Evolutionary conservation across 768 basidiomycete species (phyloP).

Genomic region (Cystofilobasidium bisporidii): DNA sequence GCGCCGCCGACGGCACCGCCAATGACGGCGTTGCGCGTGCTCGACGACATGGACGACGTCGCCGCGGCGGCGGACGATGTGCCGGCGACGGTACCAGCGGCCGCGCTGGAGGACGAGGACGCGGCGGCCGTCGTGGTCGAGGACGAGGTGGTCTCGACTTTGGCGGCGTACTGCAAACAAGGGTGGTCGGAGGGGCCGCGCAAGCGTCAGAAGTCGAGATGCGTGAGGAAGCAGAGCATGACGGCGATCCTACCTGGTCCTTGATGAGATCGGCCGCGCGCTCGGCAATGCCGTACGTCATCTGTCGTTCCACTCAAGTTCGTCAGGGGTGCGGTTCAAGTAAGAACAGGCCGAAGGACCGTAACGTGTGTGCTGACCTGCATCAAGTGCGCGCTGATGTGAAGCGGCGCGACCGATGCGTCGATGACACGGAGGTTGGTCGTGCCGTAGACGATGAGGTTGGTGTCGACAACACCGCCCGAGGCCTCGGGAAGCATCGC

Average conservation of each 20-base stretch:
- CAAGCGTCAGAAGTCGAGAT: too few species aligned
- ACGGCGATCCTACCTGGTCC: slow-evolving; percentile 14
- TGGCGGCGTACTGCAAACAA: not conserved
- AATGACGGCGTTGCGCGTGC: slow-evolving; percentile 5
- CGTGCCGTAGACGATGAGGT: slow-evolving; percentile 40
- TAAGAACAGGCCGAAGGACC: too few species aligned
- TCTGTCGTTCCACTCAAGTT: too few species aligned
- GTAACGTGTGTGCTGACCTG: too few species aligned
- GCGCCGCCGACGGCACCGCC: slow-evolving; percentile 12
- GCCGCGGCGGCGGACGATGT: not conserved
- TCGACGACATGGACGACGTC: slow-evolving; percentile 3
- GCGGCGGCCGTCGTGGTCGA: not conserved
- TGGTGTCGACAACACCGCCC: slow-evolving; percentile 54
- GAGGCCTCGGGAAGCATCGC: slow-evolving; percentile 50
- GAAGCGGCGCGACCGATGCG: slow-evolving; percentile 47
- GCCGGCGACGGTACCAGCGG: slow-evolving; percentile 1
- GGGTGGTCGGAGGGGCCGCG: not conserved
- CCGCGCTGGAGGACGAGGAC: not conserved
- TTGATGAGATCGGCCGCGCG: slow-evolving; percentile 46
- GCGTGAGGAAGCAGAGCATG: too few species aligned
- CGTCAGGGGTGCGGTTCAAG: too few species aligned
- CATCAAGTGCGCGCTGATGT: slow-evolving; percentile 40
- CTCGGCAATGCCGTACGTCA: slow-evolving; percentile 47
- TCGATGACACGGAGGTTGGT: slow-evolving; percentile 48
- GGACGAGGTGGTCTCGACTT: not conserved